Evolutionary conservation across 2,329 filamentous ascomycete species (phyloP), one percentile per base, ranked within the genome.

Genomic region (Claviceps digitariae): DNA sequence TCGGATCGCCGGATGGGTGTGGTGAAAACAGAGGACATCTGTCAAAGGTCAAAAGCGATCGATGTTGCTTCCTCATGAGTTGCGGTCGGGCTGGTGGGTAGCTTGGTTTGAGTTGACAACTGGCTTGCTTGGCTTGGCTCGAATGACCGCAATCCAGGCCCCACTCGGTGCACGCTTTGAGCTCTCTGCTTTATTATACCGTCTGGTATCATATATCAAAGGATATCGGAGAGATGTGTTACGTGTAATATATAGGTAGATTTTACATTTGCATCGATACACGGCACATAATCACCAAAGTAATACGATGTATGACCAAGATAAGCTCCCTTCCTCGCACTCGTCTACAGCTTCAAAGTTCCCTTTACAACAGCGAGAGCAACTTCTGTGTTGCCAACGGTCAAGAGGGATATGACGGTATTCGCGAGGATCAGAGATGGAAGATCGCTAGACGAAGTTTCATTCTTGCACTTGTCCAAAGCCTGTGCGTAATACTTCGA

Each of bases 401-500:
- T 60, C 23, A 69, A 51, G 12, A 67, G 54, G 3, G 63, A 63
- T 34, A 67, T 60, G 4, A 66, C 56, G 49, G 64, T 61, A 52
- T 71, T 72, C 2, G 63, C 62, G 3, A 64, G 49, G 20, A 66
- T 61, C 31, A 69, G 60, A 6, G 58, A 55, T 10, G 64, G 58
- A n/a, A 69, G 57, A 15, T 66, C 63, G 20, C 51, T 48, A 15
- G 55, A 54, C 1, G 47, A 49, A 10, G 27, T 48, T 5, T 54
- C 46, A 2, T n/a, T 48, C 6, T 52, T 48, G 44, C 50, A 55
- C 9, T 49, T 52, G 13, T 57, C 53, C 20, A 62, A 59, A 13
- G 67, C 74, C 53, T 70, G 67, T 8, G 63, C 72, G 64, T 96
- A 97, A 52, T 81, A 85, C 23, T 82, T 75, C 4, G 87, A 71